phyloP scores from a whole-genome alignment of 352 stramenopile genomes.

The Aphanomyces invadans region DNA sequence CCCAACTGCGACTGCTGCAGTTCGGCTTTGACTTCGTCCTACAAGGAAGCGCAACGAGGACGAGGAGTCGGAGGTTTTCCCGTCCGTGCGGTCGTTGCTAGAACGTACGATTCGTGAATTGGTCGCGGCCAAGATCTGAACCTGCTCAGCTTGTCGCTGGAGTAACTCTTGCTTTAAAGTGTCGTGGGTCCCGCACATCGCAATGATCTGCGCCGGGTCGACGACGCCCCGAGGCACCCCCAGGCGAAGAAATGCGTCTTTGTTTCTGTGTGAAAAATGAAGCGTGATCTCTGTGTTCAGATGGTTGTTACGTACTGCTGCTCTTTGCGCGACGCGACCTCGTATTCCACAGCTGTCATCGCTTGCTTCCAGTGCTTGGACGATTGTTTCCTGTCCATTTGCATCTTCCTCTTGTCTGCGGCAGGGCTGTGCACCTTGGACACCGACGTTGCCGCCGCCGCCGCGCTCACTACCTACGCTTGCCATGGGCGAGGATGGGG shows the following conservation, averaged over 20 bases:
- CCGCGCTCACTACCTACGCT: neutral
- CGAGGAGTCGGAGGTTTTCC: no score
- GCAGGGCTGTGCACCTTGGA: neutral
- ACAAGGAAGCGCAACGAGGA: neutral
- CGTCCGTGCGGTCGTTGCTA: neutral
- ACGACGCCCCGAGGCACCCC: constrained; percentile 42
- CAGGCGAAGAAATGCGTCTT: constrained; percentile 59
- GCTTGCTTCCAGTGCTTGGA: neutral
- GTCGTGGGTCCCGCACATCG: constrained; percentile 53
- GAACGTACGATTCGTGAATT: constrained; percentile 50
- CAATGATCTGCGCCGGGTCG: constrained; percentile 62
- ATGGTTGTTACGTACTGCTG: neutral
- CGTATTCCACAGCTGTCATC: neutral
- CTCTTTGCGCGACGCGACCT: constrained; percentile 10
- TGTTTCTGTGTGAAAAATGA: neutral
- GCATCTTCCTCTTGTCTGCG: neutral
- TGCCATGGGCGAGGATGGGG: no score
- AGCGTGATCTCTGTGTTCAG: neutral
- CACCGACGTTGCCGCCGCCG: neutral
- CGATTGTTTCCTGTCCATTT: neutral
- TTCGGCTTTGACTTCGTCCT: constrained; percentile 48
- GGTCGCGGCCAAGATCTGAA: constrained; percentile 43
- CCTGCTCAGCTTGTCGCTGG: constrained; percentile 48
- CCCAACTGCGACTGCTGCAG: constrained; percentile 44
- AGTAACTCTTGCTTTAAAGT: constrained; percentile 63